A percentile compares a stretch with the other conserved stretches of the same genome.
Evolutionary conservation across 75 land plant genomes (phyloP).

Genomic region (Larix kaempferi): DNA sequence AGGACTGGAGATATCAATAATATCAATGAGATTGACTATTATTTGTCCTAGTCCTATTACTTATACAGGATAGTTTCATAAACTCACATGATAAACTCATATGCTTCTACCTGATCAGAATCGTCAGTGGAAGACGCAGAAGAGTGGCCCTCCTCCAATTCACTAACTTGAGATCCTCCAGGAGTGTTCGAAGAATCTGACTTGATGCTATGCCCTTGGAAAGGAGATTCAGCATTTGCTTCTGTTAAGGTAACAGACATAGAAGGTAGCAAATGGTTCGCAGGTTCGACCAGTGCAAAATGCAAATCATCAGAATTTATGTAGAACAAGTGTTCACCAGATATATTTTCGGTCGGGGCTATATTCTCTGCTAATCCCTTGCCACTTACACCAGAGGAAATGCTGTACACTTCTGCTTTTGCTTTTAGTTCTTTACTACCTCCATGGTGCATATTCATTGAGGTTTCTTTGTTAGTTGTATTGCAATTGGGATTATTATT

Average conservation of each 20-base stretch:
- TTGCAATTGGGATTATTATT: not conserved
- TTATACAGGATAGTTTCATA: too few species aligned
- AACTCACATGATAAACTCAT: not conserved
- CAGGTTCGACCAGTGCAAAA: too few species aligned
- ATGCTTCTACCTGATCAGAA: not conserved
- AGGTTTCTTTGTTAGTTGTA: not conserved
- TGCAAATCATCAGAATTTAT: not conserved
- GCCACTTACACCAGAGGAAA: too few species aligned
- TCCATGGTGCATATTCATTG: not conserved
- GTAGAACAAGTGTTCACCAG: not conserved
- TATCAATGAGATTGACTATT: too few species aligned
- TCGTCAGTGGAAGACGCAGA: not conserved
- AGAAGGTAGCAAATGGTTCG: not conserved
- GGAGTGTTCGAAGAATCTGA: not conserved
- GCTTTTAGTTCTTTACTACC: not conserved
- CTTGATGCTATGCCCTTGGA: not conserved
- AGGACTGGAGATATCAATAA: too few species aligned
- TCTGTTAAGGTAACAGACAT: not conserved
- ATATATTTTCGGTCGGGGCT: not conserved
- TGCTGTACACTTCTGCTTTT: not conserved
- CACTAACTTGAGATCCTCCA: not conserved
- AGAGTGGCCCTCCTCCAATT: not conserved
- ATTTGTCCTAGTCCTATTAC: too few species aligned
- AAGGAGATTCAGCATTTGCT: not conserved
- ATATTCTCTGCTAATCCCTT: not conserved